A percentile compares a stretch with the other conserved stretches of the same genome.
Conservation (phyloP, 1,139 yeast genomes). For the Kodamaea derodonti region DNA sequence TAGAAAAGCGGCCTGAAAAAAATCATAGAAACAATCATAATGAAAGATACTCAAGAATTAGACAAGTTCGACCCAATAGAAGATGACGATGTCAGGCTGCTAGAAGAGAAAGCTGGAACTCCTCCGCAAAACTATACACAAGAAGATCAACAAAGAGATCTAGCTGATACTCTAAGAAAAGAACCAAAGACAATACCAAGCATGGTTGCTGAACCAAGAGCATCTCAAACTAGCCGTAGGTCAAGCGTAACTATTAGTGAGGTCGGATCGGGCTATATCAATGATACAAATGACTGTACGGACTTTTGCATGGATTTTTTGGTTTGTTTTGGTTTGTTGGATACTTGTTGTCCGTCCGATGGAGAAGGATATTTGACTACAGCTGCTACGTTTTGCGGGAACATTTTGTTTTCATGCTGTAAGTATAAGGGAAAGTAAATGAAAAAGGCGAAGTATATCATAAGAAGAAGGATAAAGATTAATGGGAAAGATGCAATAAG, state of each 20-base stretch:
- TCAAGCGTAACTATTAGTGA: constrained; percentile 18
- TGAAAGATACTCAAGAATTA: constrained; percentile 4
- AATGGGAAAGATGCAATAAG: too few relatives aligned
- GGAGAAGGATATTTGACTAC: constrained; percentile 42
- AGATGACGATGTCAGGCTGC: constrained; percentile 2
- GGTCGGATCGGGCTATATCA: constrained; percentile 32
- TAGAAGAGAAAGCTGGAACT: neutral
- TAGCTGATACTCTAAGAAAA: constrained; percentile 3
- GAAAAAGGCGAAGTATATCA: too few relatives aligned
- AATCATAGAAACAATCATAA: too few relatives aligned
- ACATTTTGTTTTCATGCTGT: constrained; percentile 33
- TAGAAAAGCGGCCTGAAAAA: too few relatives aligned
- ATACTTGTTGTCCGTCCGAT: constrained; percentile 38
- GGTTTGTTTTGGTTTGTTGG: constrained; percentile 41
- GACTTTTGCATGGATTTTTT: constrained; percentile 40
- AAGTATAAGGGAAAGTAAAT: constrained; percentile 18
- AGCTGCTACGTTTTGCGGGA: constrained; percentile 37
- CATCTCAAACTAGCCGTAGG: constrained; percentile 1
- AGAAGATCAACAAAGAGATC: neutral
- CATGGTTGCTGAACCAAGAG: constrained; percentile 4
- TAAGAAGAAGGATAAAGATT: too few relatives aligned
- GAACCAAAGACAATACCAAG: constrained; percentile 5
- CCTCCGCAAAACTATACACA: neutral
- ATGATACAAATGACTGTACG: constrained; percentile 38
- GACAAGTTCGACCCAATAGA: constrained; percentile 7